Conservation (phyloP, 2,329 filamentous ascomycete genomes). For the Trichophyton equinum region DNA sequence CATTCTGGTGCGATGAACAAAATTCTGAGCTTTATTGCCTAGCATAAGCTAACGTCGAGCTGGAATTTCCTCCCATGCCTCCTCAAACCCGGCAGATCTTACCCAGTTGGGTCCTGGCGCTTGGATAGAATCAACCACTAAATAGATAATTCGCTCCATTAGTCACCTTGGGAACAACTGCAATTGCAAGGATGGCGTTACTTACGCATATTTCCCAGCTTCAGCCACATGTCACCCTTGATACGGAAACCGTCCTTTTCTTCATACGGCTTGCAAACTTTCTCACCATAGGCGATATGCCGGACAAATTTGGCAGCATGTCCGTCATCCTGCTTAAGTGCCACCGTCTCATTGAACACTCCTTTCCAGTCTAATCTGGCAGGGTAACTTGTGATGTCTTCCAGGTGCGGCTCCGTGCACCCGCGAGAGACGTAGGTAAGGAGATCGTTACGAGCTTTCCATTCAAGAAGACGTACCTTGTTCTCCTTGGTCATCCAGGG, state of each 20-base stretch:
- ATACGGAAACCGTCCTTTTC: conserved; percentile 24
- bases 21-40: background rate
- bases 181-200: conserved; percentile 13
- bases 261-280: conserved; percentile 31
- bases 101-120: conserved; percentile 25
- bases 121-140: background rate
- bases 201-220: conserved; percentile 35
- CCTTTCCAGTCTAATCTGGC: conserved; percentile 38
- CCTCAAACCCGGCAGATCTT: conserved; percentile 30
- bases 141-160: background rate
- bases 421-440: conserved; percentile 59
- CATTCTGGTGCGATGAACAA: background rate
- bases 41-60: background rate
- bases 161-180: no score
- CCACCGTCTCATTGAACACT: conserved; percentile 36
- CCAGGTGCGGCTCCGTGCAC: conserved; percentile 46
- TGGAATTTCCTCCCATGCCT: conserved; percentile 27
- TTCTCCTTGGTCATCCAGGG: conserved; percentile 47
- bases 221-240: conserved; percentile 33
- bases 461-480: conserved; percentile 63
- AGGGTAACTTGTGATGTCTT: conserved; percentile 49
- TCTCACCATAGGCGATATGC: conserved; percentile 53
- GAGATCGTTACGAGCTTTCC: conserved; percentile 66
- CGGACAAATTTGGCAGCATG: conserved; percentile 66
- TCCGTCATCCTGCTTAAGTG: conserved; percentile 54